Base-by-base conservation (phyloP, 176 grass and related monocot genomes). In the Triticum urartu region DNA sequence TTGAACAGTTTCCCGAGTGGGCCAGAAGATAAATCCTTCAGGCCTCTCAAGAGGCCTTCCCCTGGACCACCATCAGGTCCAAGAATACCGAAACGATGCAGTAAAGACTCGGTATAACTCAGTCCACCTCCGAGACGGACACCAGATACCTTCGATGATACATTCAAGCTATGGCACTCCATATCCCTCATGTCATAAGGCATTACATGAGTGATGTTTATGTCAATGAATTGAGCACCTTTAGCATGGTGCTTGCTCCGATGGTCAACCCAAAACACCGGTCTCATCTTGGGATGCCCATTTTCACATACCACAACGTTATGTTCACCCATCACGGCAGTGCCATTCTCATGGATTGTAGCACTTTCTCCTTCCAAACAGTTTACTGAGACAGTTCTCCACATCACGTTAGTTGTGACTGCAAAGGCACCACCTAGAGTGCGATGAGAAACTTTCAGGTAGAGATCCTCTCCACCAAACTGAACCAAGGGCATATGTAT, bases 361-460 rank as follows among this genome's bases (percentile, higher is more conserved):
- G 71, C 75, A 62, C 62, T 81, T 81, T 91, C 88, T 93, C 89
- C 92, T 72, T 99, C 97, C 72, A 96, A 92, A 91, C 97, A 99
- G 66, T 94, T 96, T 26, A 99, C 81, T 36, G 92, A 96, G 75
- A 93, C 87, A 63, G 90, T 78, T 91, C 86, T 92, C 97, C 94
- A 99, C 68, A 68, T 71, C 72, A 99, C 90, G 68, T 92, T 92
- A 79, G 97, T 99, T 45, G 87, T 94, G 76, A 99, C 97, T 52
- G 94, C 97, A 89, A 97, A 94, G 83, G 97, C 97, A 60, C 97
- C 97, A 88, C 97, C 97, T 65, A 99, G 89, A 78, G 97, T 94
- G 59, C 97, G 94, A 86, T 99, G 97, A 85, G 94, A 99, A 85
- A 99, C 94, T 94, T 90, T 99, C 45, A 99, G 83, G 84, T 91